Base-by-base conservation (phyloP, 805 yeast genomes). In the Pichia manshurica region DNA sequence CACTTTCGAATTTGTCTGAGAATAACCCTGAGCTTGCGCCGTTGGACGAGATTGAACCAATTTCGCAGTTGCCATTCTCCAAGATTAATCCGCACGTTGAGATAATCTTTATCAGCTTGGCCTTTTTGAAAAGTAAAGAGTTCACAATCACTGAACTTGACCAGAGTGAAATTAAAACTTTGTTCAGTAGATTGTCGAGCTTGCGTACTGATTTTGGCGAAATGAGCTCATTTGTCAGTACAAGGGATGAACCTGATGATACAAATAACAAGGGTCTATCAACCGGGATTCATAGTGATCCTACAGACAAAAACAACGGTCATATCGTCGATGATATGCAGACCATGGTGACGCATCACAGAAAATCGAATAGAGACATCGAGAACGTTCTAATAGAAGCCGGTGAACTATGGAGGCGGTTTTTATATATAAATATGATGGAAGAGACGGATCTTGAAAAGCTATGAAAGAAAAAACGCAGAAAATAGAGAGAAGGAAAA, bases 361-460 rank as follows among this genome's bases (percentile, higher is more conserved):
- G 53, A 21, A 62, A 62, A 45, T 61, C 66, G 13, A 62, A 57
- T 42, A 54, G 70, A 50, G 87, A 84, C 54, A 83, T 87, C 61
- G 89, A 85, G 58, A 83, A 82, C 53, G 73, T 87, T 25, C 73
- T 87, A 38, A 68, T 70, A 47, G 90, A 83, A 61, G 90, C 95
- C 2, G 95, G 96, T 29, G 95, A 87, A 58, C 70, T 85, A 38
- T 87, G 95, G 95, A 72, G 96, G 53, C 83, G 81, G 57, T 86
- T 91, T 87, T 67, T 85, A 35, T 86, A 79, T 73, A 66, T 70
- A 48, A 85, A 80, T 60, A 67, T 75, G 55, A 70, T 74, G 56
- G 84, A 79, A 17, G 65, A 68, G 13, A 48, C 42, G 13, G 43
- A 41, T 15, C 44, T 38, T 2, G 53, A 44, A 13, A 41, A 41